Conservation (phyloP, 768 basidiomycete genomes). For the Mycena sanguinolenta region DNA sequence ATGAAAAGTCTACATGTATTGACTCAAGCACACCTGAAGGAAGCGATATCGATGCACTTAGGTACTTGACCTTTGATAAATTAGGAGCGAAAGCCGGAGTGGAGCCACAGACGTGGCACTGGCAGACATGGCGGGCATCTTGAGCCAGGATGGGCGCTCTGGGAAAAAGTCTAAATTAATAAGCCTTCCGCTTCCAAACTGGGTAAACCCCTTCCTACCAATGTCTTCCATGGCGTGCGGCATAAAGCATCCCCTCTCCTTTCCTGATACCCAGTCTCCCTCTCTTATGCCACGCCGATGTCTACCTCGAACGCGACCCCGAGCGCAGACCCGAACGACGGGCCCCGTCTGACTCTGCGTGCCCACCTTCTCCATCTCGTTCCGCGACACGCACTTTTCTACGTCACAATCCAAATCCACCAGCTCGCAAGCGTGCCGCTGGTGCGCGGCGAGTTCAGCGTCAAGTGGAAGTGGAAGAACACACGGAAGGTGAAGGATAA, state of each 20-base stretch:
- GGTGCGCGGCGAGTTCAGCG: conserved; percentile 76
- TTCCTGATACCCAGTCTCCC: background rate
- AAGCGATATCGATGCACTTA: no score
- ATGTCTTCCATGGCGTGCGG: background rate
- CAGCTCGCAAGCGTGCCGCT: conserved; percentile 81
- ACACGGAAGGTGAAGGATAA: conserved; percentile 46
- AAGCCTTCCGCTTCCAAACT: no score
- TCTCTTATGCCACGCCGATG: conserved; percentile 1
- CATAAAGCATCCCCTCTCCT: background rate
- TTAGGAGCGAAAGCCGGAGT: no score
- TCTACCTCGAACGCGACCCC: background rate
- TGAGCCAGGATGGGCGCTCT: no score
- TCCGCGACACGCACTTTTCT: conserved; percentile 76
- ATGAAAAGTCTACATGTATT: no score
- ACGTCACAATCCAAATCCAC: conserved; percentile 71
- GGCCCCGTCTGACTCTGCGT: conserved; percentile 49
- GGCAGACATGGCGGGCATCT: no score
- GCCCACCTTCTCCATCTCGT: conserved; percentile 72
- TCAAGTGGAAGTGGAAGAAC: conserved; percentile 81
- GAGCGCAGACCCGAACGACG: background rate
- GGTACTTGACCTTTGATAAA: no score
- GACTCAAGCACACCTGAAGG: no score
- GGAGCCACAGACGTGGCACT: no score
- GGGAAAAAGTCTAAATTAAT: no score
- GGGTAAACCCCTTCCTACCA: no score